phyloP scores from a whole-genome alignment of 768 basidiomycete species.

The Pleurotus djamor region DNA sequence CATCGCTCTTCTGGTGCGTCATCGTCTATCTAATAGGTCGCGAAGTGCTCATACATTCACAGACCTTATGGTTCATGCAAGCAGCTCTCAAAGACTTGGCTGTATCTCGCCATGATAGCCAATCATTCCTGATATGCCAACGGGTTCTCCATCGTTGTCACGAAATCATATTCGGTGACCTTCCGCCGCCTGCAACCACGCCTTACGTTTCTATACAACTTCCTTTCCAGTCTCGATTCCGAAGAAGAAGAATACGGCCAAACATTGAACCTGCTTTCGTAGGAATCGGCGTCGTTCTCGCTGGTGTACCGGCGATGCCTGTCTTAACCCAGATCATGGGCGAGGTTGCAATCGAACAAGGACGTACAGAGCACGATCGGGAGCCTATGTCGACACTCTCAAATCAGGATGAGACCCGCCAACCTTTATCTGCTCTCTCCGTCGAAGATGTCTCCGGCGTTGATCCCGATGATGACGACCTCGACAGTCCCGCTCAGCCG shows the following conservation, averaged over 20 bases:
- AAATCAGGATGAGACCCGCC: slow-evolving; percentile 36
- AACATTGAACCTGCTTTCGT: slow-evolving; percentile 75
- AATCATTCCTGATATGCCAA: slow-evolving; percentile 89
- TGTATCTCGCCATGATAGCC: slow-evolving; percentile 52
- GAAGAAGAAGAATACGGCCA: slow-evolving; percentile 66
- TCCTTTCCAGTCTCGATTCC: slow-evolving; percentile 45
- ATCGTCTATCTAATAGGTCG: slow-evolving; percentile 4
- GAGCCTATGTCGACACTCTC: slow-evolving; percentile 44
- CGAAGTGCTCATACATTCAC: slow-evolving; percentile 6
- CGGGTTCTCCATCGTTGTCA: slow-evolving; percentile 89
- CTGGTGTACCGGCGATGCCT: slow-evolving; percentile 78
- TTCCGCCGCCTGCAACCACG: slow-evolving; percentile 59
- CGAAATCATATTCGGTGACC: slow-evolving; percentile 93
- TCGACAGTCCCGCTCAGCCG: slow-evolving; percentile 16
- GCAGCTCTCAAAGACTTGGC: slow-evolving; percentile 86
- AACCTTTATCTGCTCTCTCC: slow-evolving; percentile 13
- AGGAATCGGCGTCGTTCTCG: slow-evolving; percentile 81
- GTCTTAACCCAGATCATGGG: slow-evolving; percentile 71
- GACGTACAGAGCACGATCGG: slow-evolving; percentile 67
- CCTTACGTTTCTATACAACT: slow-evolving; percentile 66
- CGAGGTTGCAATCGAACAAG: slow-evolving; percentile 87
- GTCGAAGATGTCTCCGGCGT: slow-evolving; percentile 29
- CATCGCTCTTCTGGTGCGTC: slow-evolving; percentile 89
- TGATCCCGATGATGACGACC: slow-evolving; percentile 21
- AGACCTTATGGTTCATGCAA: slow-evolving; percentile 99